A percentile compares a stretch with the other conserved stretches of the same genome.
Conservation (phyloP, 495 filamentous ascomycete genomes). For the Xylaria acuta region DNA sequence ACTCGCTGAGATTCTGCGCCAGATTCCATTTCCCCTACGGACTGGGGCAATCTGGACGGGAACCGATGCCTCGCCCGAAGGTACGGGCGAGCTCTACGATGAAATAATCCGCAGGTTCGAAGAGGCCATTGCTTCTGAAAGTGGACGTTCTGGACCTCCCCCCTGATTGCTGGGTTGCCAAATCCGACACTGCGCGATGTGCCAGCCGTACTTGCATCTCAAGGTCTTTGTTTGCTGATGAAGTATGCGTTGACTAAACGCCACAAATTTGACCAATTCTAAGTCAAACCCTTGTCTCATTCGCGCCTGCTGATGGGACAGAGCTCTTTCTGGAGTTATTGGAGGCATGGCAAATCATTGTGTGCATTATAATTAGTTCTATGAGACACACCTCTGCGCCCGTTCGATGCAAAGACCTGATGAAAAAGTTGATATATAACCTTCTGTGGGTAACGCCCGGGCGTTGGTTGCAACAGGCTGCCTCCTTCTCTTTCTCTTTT, state of each 20-base stretch:
- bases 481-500: no score
- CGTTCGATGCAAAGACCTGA: not conserved
- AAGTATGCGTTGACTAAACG: not conserved
- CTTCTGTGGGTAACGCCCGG: no score
- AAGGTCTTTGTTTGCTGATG: not conserved
- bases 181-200: not conserved
- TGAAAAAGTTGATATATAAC: no score
- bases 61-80: slow-evolving; percentile 37
- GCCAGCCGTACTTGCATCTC: no score
- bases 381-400: not conserved
- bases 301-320: not conserved
- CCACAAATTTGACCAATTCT: not conserved
- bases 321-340: not conserved
- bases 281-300: not conserved
- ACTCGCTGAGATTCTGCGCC: slow-evolving; percentile 40
- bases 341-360: not conserved
- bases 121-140: slow-evolving; percentile 32
- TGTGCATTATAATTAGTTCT: not conserved
- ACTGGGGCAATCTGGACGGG: slow-evolving; percentile 41
- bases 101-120: slow-evolving; percentile 36
- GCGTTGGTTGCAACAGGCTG: no score
- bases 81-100: slow-evolving; percentile 38
- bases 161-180: not conserved
- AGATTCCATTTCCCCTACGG: slow-evolving; percentile 43
- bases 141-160: not conserved